Percentiles rank a stretch among this genome's conserved stretches.
These are phyloP conservation scores for Nicotiana sylvestris DNA, from an alignment of 257 asterid genomes.

Conservation along the genomic window DNA sequence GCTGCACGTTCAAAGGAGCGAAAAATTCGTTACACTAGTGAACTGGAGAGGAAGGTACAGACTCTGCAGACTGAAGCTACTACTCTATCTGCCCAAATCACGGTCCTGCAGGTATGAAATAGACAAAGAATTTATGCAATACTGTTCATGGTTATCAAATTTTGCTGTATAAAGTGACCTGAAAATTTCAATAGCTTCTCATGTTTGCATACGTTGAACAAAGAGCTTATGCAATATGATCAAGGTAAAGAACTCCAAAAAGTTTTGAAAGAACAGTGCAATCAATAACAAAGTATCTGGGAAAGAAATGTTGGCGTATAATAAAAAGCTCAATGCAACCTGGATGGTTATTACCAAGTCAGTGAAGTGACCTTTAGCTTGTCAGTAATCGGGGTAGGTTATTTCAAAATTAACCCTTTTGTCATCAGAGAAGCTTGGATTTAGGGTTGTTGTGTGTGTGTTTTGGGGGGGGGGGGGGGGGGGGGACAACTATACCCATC, in stretches of 20 bases:
- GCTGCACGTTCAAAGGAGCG: slow-evolving; percentile 97
- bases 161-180: background rate
- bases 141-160: background rate
- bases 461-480: background rate
- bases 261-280: background rate
- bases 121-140: background rate
- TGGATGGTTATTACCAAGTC: background rate
- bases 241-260: background rate
- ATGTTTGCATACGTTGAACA: background rate
- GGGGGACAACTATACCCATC: background rate
- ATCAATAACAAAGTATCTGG: background rate
- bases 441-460: background rate
- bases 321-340: background rate
- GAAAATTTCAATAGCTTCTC: background rate
- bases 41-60: slow-evolving; percentile 92
- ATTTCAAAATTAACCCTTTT: background rate
- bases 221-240: background rate
- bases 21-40: slow-evolving; percentile 68
- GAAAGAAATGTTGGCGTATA: background rate
- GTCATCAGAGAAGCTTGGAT: background rate
- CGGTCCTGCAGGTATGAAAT: slow-evolving; percentile 61
- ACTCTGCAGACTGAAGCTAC: slow-evolving; percentile 92
- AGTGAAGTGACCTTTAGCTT: background rate
- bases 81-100: slow-evolving; percentile 82
- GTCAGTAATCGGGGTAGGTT: background rate